Evolutionary conservation across 1,139 yeast species (phyloP), one percentile per base, ranked within the genome.

Genomic region (Kodamaea sp.): DNA sequence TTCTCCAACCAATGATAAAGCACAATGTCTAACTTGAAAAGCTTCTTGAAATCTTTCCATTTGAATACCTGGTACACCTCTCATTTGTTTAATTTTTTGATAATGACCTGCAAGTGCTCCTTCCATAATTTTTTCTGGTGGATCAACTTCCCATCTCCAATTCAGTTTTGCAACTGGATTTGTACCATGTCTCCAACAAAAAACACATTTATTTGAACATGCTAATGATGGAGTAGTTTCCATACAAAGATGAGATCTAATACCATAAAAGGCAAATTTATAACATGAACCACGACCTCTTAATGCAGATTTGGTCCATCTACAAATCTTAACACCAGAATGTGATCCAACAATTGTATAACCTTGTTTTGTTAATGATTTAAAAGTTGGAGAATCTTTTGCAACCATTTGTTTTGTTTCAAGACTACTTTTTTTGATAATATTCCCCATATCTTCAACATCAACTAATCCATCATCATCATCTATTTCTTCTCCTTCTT

Each of bases 121-220:
- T 38, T 84, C 79, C 46, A 89, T 60, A 38, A 89, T 87, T 45
- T 72, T 81, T 52, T 86, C 92, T 0, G 97, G 96, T 20, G 84
- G 81, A 60, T 89, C 96, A 23, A 88, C 84, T 54, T 87, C 92
- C 97, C 97, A 89, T 55, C 97, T 73, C 97, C 97, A 89, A 46
- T 70, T 71, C 52, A 84, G 84, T 33, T 95, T 89, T 24, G 96
- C 96, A 1, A 90, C 97, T 0, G 97, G 97, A 54, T 89, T 90
- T 3, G 97, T 89, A 35, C 97, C 97, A 57, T 90, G 97, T 58
- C 97, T 76, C 97, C 97, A 89, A 64, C 97, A 89, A 57, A 89
- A 89, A 2, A 89, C 97, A 72, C 97, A 89, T 60, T 89, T 89
- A 58, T 89, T 89, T 7, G 96, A 87, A 60, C 97, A 89, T 5